A percentile compares a stretch with the other conserved stretches of the same genome.
These are phyloP conservation scores for Pseudogymnoascus sp. DNA, from an alignment of 2,329 filamentous ascomycete genomes.

Conservation along the genomic window DNA sequence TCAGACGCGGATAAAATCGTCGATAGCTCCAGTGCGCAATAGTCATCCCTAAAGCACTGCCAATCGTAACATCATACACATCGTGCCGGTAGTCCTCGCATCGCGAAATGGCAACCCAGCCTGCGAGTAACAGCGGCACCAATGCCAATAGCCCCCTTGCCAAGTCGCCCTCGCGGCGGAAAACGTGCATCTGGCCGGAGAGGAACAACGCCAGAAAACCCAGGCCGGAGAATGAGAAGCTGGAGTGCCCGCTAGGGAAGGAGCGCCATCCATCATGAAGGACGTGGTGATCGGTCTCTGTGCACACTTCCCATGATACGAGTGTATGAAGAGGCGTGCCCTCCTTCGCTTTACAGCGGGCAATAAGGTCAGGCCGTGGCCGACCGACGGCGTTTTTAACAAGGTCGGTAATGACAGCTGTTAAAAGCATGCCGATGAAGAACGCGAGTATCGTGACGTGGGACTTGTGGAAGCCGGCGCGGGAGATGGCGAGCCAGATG, in stretches of 20 bases:
- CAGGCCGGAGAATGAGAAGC: slow-evolving; percentile 70
- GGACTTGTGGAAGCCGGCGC: slow-evolving; percentile 65
- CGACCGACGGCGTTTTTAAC: slow-evolving; percentile 72
- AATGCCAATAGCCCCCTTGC: slow-evolving; percentile 50
- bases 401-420: slow-evolving; percentile 77
- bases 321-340: slow-evolving; percentile 43
- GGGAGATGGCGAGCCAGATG: slow-evolving; percentile 53
- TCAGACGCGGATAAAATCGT: slow-evolving; percentile 52
- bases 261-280: slow-evolving; percentile 79
- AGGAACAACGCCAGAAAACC: slow-evolving; percentile 67
- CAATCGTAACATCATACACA: slow-evolving; percentile 59
- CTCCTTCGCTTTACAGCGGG: slow-evolving; percentile 66
- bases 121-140: slow-evolving; percentile 51
- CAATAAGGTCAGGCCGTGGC: slow-evolving; percentile 74
- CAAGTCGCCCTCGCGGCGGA: slow-evolving; percentile 38
- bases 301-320: slow-evolving; percentile 64
- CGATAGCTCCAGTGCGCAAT: slow-evolving; percentile 60
- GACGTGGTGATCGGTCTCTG: slow-evolving; percentile 56
- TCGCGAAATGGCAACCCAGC: slow-evolving; percentile 60
- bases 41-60: slow-evolving; percentile 50
- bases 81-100: slow-evolving; percentile 66
- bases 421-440: slow-evolving; percentile 63
- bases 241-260: slow-evolving; percentile 74
- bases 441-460: slow-evolving; percentile 82
- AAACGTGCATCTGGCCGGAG: slow-evolving; percentile 57